Evolutionary conservation across 139 green algal genomes (phyloP), one percentile per base, ranked within the genome.

Genomic region (Prasinococcaceae sp.): DNA sequence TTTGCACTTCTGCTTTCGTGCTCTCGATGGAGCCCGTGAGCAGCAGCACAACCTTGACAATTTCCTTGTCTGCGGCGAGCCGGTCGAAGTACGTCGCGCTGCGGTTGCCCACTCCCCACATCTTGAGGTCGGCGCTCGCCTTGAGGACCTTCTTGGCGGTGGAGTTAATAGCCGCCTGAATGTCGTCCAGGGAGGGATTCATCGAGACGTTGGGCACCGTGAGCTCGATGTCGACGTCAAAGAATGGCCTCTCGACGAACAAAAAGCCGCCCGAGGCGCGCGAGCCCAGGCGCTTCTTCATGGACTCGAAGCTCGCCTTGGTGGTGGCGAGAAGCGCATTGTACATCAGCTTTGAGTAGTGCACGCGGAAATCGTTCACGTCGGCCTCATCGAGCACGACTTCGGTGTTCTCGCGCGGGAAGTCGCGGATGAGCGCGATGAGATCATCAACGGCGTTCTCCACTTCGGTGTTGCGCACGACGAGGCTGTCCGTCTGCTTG

Each of bases 171-270:
- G 80, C 70, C 6, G 62, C 42, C 78, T 94, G 85, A 42, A 93
- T 90, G 16, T 84, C 79, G 17, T 88, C 81, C 48, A 94, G 73
- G 2, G 69, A 69, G 6, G 85, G 85, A 60, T 80, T 85, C 50
- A 92, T 75, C 29, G 59, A 63, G 14, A 94, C 79, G 19, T 72
- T 73, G 3, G 85, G 84, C 29, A 93, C 59, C 62, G 77, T 82
- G 30, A 94, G 80, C 75, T 93, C 74, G 17, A 94, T 79, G 49
- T 92, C 80, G 38, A 89, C 83, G 33, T 88, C 73, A 51, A 92
- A 89, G 67, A 93, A 85, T 26, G 83, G 83, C 9, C 68, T 60
- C 60, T 83, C 80, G 52, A 85, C 69, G 66, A 77, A 90, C 26
- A 79, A 73, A 47, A 85, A 79, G 30, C 79, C 79, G 16, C 60